phyloP scores from a whole-genome alignment of 306 rosid species.

The Alnus rubra region DNA sequence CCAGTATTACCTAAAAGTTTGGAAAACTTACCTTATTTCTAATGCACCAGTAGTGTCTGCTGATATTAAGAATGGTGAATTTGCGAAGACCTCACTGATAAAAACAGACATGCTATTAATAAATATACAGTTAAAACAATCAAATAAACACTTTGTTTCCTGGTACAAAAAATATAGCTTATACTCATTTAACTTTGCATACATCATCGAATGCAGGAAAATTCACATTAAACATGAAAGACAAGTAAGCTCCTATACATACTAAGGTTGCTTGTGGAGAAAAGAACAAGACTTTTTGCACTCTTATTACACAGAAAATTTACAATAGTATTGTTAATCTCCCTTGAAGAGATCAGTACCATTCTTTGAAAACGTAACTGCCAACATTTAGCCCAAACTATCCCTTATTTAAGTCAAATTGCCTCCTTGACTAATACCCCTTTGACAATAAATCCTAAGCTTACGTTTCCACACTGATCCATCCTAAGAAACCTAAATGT shows the following conservation, averaged over 20 bases:
- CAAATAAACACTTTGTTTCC: not conserved
- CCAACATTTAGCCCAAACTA: too few species aligned
- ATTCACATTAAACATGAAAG: slow-evolving; percentile 2
- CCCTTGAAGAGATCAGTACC: not conserved
- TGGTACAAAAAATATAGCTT: not conserved
- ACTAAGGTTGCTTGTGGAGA: not conserved
- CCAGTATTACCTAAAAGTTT: slow-evolving; percentile 8
- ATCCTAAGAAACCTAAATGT: too few species aligned
- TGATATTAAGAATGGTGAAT: slow-evolving; percentile 89
- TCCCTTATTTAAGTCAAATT: not conserved
- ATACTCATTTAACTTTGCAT: not conserved
- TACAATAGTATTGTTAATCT: not conserved
- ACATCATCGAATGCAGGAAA: not conserved
- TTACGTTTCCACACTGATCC: too few species aligned
- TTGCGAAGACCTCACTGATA: slow-evolving; percentile 82
- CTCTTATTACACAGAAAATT: not conserved
- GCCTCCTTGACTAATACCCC: too few species aligned
- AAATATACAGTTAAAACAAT: slow-evolving; percentile 25
- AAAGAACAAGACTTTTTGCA: not conserved
- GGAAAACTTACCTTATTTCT: slow-evolving; percentile 54
- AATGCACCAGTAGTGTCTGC: slow-evolving; percentile 81
- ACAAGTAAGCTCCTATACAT: not conserved
- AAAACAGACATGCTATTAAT: slow-evolving; percentile 30
- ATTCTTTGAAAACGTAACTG: too few species aligned
- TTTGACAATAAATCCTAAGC: too few species aligned